phyloP scores from a whole-genome alignment of 768 basidiomycete species.

The Boletus sp. region DNA sequence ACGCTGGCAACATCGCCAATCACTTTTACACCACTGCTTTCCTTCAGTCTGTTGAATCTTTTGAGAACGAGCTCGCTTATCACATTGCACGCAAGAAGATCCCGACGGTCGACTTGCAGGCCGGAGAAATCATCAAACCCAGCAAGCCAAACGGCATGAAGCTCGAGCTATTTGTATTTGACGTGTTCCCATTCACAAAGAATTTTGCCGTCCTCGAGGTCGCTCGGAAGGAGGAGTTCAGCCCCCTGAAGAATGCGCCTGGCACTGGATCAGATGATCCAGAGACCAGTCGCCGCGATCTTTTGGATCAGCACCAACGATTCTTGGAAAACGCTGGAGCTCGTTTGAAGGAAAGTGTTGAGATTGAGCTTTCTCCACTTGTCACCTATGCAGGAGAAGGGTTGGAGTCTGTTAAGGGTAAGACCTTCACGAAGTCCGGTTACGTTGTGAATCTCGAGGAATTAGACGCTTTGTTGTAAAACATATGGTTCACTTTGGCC shows the following conservation, averaged over 20 bases:
- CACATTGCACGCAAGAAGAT: constrained; percentile 99
- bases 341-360: constrained; percentile 63
- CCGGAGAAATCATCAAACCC: constrained; percentile 75
- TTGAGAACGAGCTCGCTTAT: constrained; percentile 89
- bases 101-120: constrained; percentile 67
- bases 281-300: constrained; percentile 84
- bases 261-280: constrained; percentile 89
- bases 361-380: constrained; percentile 88
- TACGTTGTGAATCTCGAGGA: constrained; percentile 63
- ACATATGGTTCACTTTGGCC: background rate
- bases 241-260: constrained; percentile 96
- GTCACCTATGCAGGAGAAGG: constrained; percentile 94
- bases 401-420: constrained; percentile 73
- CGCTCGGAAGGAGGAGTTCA: constrained; percentile 86
- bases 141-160: constrained; percentile 97
- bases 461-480: constrained; percentile 64
- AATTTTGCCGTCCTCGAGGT: constrained; percentile 88
- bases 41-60: constrained; percentile 71
- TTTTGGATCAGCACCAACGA: constrained; percentile 82
- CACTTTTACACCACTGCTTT: constrained; percentile 94
- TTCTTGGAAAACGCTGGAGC: constrained; percentile 85
- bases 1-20: constrained; percentile 96
- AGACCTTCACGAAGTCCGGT: constrained; percentile 75
- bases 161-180: constrained; percentile 97
- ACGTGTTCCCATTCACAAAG: constrained; percentile 92